Percentiles rank a stretch among this genome's conserved stretches.
Evolutionary conservation across 2,329 filamentous ascomycete species (phyloP).

Genomic region (Pseudopyricularia javanii): DNA sequence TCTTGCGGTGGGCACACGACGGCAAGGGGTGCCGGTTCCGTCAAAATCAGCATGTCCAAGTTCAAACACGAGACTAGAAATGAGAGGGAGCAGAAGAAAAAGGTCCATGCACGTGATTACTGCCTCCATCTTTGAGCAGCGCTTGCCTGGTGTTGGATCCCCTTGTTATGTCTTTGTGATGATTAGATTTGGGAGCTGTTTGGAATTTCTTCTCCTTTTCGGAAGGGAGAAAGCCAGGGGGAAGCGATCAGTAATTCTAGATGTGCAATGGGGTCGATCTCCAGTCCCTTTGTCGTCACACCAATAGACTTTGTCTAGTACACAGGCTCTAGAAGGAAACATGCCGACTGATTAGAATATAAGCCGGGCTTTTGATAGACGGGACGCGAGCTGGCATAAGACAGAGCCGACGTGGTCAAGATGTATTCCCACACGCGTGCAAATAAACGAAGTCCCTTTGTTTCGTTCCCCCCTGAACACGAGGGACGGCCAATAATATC

Average conservation of each 20-base stretch:
- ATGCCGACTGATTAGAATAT: background rate
- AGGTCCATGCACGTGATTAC: background rate
- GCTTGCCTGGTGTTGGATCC: background rate
- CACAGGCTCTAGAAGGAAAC: background rate
- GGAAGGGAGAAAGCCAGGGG: background rate
- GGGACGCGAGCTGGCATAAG: background rate
- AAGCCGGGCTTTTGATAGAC: background rate
- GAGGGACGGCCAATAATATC: no score
- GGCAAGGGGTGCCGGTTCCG: background rate
- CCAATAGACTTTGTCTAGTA: background rate
- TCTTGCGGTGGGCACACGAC: background rate
- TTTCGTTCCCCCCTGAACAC: no score
- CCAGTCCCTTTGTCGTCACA: background rate
- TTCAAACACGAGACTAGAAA: background rate
- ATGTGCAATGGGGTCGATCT: background rate
- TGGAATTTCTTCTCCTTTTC: background rate
- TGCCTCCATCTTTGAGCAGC: background rate
- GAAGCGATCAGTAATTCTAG: background rate
- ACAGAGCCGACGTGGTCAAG: no score
- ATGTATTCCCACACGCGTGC: no score
- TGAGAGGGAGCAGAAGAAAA: background rate
- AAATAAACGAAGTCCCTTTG: no score
- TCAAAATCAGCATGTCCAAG: background rate
- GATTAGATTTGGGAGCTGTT: background rate
- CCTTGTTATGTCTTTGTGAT: background rate